phyloP scores from a whole-genome alignment of 305 asterid species.

The Fraxinus baroniana region DNA sequence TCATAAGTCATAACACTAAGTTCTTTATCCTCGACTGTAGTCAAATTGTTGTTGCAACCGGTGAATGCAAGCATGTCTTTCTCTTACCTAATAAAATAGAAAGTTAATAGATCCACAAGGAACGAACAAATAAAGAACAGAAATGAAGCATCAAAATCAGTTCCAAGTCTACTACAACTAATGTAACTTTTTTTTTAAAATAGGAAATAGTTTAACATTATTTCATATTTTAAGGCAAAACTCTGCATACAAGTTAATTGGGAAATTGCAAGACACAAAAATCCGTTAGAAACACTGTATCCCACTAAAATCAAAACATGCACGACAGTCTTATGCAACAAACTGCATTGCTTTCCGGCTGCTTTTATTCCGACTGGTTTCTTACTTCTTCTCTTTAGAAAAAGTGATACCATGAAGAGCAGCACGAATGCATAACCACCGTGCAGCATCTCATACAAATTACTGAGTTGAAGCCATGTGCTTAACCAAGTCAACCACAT shows the following conservation, averaged over 20 bases:
- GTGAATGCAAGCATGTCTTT: conserved; percentile 94
- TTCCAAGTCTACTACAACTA: not conserved
- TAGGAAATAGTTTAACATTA: too few species aligned
- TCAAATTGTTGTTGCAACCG: conserved; percentile 76
- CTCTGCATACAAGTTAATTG: too few species aligned
- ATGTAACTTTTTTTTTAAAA: too few species aligned
- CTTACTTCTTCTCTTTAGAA: not conserved
- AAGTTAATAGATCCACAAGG: not conserved
- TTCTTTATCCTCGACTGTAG: conserved; percentile 49
- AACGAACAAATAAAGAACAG: not conserved
- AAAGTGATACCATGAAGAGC: not conserved
- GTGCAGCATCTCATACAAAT: conserved; percentile 1
- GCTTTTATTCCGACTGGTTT: conserved; percentile 30
- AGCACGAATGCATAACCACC: not conserved
- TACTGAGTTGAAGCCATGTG: conserved; percentile 51
- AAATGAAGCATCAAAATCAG: conserved; percentile 4
- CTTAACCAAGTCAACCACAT: conserved; percentile 61
- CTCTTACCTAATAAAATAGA: conserved; percentile 48
- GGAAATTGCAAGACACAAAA: too few species aligned
- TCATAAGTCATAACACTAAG: conserved; percentile 63
- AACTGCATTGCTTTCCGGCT: not conserved
- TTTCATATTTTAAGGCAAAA: too few species aligned
- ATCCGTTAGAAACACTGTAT: too few species aligned
- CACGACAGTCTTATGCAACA: not conserved
- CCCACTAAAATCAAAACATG: too few species aligned